phyloP scores from a whole-genome alignment of 495 filamentous ascomycete genomes.

The Bathelium albidoporum region DNA sequence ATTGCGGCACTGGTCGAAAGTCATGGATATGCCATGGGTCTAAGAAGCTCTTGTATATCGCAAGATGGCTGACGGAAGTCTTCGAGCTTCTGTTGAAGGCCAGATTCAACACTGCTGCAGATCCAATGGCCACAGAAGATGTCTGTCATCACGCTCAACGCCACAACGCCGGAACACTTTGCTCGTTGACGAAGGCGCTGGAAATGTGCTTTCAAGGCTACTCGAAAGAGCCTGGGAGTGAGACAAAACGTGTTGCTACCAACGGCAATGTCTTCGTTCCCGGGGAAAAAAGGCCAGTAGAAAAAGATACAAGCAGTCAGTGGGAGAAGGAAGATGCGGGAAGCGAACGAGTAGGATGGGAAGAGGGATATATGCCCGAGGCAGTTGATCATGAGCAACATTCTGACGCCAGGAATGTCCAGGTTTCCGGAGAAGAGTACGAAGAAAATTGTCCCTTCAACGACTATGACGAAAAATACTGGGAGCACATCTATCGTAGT shows the following conservation, averaged over 20 bases:
- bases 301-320: not conserved
- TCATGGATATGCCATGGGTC: not conserved
- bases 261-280: not conserved
- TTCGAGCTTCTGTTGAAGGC: not conserved
- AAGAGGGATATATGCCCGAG: not conserved
- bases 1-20: not conserved
- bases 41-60: not conserved
- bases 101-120: not conserved
- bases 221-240: not conserved
- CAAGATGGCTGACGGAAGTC: not conserved
- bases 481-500: not conserved
- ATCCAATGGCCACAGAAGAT: not conserved
- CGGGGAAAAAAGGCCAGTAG: not conserved
- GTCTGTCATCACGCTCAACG: not conserved
- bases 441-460: not conserved
- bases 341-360: not conserved
- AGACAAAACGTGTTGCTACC: not conserved
- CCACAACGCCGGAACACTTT: not conserved
- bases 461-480: not conserved
- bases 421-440: not conserved
- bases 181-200: not conserved
- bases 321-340: not conserved
- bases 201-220: not conserved
- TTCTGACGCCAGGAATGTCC: not conserved
- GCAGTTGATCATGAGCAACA: not conserved